Evolutionary conservation across 2,329 filamentous ascomycete species (phyloP).

Genomic region (Ilyonectria destructans): DNA sequence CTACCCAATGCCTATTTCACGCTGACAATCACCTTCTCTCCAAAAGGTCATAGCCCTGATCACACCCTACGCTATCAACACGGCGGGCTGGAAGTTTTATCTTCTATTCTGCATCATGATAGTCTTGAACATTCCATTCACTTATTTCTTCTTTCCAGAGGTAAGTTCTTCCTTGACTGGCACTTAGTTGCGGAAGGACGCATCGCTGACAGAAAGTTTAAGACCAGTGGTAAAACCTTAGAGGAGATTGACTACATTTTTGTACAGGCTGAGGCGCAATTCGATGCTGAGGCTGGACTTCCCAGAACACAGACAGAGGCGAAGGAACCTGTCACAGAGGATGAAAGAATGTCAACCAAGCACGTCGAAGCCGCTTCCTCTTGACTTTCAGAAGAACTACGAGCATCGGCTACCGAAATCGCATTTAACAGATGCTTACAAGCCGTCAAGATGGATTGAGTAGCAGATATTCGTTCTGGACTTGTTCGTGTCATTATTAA

Average conservation of each 20-base stretch:
- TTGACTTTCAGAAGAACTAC: background rate
- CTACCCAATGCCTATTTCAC: background rate
- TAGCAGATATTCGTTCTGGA: no score
- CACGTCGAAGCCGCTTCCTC: background rate
- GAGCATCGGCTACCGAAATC: no score
- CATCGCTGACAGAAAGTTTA: background rate
- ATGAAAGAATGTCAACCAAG: background rate
- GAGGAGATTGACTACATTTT: slow-evolving; percentile 17
- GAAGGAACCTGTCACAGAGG: background rate
- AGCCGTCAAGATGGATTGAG: no score
- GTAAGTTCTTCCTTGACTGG: background rate
- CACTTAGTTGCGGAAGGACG: background rate
- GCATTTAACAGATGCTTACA: no score
- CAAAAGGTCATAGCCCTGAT: slow-evolving; percentile 5
- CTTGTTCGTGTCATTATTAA: no score
- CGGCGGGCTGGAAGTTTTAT: slow-evolving; percentile 13
- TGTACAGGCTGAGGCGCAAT: background rate
- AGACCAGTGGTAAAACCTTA: slow-evolving; percentile 9
- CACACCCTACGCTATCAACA: slow-evolving; percentile 8
- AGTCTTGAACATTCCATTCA: slow-evolving; percentile 2
- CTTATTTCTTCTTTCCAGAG: slow-evolving; percentile 13
- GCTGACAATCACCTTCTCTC: background rate
- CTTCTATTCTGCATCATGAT: slow-evolving; percentile 8
- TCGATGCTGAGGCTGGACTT: background rate
- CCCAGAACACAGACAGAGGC: background rate